phyloP scores from a whole-genome alignment of 129 eudicot species.

The Centrapalus pauciflorus region DNA sequence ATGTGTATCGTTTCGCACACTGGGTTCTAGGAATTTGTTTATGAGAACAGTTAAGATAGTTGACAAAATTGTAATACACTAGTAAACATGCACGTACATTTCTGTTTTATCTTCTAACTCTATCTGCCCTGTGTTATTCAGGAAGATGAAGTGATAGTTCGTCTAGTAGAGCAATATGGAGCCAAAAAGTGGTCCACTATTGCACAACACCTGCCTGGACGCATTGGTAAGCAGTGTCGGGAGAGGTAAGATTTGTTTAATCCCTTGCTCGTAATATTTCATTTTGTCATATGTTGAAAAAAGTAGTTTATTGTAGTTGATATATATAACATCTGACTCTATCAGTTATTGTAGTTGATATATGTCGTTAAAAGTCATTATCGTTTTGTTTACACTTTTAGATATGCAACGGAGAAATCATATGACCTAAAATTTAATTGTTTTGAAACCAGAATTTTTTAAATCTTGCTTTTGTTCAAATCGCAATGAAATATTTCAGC shows the following conservation, averaged over 20 bases:
- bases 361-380: background rate
- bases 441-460: background rate
- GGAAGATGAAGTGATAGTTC: constrained; percentile 93
- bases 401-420: background rate
- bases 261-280: background rate
- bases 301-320: background rate
- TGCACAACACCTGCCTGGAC: constrained; percentile 91
- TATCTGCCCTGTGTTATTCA: constrained; percentile 14
- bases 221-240: constrained; percentile 96
- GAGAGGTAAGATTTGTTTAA: constrained; percentile 62
- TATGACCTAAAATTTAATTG: background rate
- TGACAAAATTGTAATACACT: background rate
- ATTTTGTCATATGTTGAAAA: too few relatives aligned
- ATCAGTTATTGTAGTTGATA: background rate
- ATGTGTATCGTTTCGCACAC: background rate
- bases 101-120: background rate
- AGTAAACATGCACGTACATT: background rate
- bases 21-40: too few relatives aligned
- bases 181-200: constrained; percentile 98
- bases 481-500: background rate
- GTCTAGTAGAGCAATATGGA: constrained; percentile 73
- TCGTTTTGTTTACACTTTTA: background rate
- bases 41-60: too few relatives aligned
- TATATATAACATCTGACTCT: background rate
- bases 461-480: background rate